These are phyloP conservation scores for Bruguiera hainesii DNA, from an alignment of 441 rosid species.

Conservation along the genomic window DNA sequence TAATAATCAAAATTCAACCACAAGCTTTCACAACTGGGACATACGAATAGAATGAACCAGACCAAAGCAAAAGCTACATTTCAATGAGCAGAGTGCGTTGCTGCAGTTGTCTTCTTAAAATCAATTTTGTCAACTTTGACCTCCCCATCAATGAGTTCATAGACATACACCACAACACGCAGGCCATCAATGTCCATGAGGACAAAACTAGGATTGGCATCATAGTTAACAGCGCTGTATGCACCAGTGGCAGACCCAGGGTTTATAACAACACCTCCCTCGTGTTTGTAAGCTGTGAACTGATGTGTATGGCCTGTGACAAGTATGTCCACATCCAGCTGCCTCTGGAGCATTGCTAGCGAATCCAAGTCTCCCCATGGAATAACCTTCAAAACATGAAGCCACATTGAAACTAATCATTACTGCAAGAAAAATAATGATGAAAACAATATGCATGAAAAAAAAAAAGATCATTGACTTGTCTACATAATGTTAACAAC, in stretches of 20 bases:
- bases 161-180: conserved; percentile 88
- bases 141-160: conserved; percentile 94
- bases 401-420: background rate
- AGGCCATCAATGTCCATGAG: conserved; percentile 95
- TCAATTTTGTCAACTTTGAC: conserved; percentile 97
- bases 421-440: background rate
- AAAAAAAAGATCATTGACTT: conserved; percentile 1
- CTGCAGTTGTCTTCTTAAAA: conserved; percentile 67
- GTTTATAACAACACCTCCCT: conserved; percentile 91
- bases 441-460: conserved; percentile 1
- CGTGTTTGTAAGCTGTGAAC: conserved; percentile 94
- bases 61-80: no score
- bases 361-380: conserved; percentile 98
- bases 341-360: conserved; percentile 91
- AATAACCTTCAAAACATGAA: conserved; percentile 51
- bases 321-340: conserved; percentile 87
- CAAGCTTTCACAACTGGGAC: conserved; percentile 5
- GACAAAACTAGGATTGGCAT: conserved; percentile 89
- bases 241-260: conserved; percentile 99
- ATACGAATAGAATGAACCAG: conserved; percentile 7
- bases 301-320: conserved; percentile 96
- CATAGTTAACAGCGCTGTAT: conserved; percentile 75
- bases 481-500: no score
- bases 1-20: conserved; percentile 7
- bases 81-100: conserved; percentile 45